Base-by-base conservation (phyloP, 164 flowering plant genomes). In the Piper longum region DNA sequence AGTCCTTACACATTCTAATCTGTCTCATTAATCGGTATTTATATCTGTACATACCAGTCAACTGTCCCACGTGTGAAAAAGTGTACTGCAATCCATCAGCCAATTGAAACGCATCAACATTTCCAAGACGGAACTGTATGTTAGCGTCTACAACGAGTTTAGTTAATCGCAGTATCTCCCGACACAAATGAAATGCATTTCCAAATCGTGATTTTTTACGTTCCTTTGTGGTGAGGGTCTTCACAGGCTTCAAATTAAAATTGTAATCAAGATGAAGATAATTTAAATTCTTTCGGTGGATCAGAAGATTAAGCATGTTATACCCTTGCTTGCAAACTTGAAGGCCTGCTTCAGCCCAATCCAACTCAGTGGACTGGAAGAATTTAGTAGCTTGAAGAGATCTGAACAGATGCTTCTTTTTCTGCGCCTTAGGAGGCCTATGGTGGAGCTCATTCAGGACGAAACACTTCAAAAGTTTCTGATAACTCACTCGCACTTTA, bases 301-400 rank as follows among this genome's bases (percentile, higher is more conserved):
- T 95, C 90, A 95, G 74, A 58, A 95, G 81, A 74, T 95, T 95
- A 74, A 95, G 73, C 99, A 95, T 95, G 79, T 95, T 95, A 73
- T 95, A 95, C 36, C 99, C 99, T 66, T 95, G 99, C 80, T 82
- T 88, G 60, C 99, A 95, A 67, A 95, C 99, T 82, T 95, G 99
- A 43, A 95, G 91, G 63, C 99, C 99, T 7, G 96, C 97, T 74
- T 95, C 99, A 66, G 86, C 99, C 99, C 99, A 95, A 79, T 95
- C 99, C 70, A 95, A 91, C 60, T 88, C 93, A 39, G 99, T 95
- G 41, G 90, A 84, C 70, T 95, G 95, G 73, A 95, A 91, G 69
- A 90, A 93, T 74, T 93, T 93, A 3, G 99, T 93, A 57, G 96
- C 96, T 70, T 82, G 84, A 8, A 95, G 89, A 54, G 99, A 95